phyloP scores from a whole-genome alignment of 352 stramenopile species.

The Pythium grandisporangium region DNA sequence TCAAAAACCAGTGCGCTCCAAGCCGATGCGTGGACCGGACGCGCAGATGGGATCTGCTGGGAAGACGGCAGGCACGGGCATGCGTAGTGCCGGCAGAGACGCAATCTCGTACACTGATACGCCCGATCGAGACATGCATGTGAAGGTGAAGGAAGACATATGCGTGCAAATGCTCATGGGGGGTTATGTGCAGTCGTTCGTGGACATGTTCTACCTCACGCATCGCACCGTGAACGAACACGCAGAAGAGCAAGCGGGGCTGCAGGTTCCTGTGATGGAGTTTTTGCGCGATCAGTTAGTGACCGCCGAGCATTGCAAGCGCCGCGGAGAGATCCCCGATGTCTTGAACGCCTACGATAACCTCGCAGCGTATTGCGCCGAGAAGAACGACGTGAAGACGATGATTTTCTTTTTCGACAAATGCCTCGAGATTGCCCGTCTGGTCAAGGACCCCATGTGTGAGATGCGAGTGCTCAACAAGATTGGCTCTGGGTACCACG shows the following conservation, averaged over 20 bases:
- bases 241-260: not conserved
- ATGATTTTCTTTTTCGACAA: constrained; percentile 93
- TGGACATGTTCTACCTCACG: constrained; percentile 94
- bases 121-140: too few relatives aligned
- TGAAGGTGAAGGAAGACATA: constrained; percentile 65
- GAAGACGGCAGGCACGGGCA: too few relatives aligned
- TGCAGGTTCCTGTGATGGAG: constrained; percentile 57
- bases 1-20: constrained; percentile 42
- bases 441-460: constrained; percentile 77
- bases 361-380: constrained; percentile 59
- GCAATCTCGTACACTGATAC: too few relatives aligned
- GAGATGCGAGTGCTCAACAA: constrained; percentile 84
- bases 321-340: constrained; percentile 74
- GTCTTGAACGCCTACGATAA: constrained; percentile 83
- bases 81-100: too few relatives aligned
- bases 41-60: too few relatives aligned
- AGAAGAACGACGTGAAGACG: constrained; percentile 81
- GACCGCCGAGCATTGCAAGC: constrained; percentile 80
- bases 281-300: constrained; percentile 87
- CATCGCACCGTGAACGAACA: constrained; percentile 49
- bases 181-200: constrained; percentile 89
- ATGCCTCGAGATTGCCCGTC: constrained; percentile 83
- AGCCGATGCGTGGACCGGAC: constrained; percentile 45
- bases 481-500: constrained; percentile 78
- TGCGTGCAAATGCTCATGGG: constrained; percentile 83